Percentiles rank a stretch among this genome's conserved stretches.
Evolutionary conservation across 495 filamentous ascomycete genomes (phyloP).

Genomic region (Aspergillus olivimuriae): DNA sequence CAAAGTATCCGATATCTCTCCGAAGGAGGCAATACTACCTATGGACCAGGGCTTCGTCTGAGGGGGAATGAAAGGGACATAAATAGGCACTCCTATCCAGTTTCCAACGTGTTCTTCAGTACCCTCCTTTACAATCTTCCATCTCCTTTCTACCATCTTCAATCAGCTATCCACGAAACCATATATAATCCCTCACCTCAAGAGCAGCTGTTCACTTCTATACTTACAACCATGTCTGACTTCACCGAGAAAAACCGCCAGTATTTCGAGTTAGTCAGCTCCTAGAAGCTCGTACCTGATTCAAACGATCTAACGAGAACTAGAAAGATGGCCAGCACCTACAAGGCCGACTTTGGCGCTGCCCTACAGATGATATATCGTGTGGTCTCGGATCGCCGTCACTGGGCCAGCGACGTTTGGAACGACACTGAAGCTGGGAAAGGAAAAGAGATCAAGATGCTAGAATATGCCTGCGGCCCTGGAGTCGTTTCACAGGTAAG

Average conservation of each 20-base stretch:
- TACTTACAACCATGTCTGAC: conserved; percentile 24
- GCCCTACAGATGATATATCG: conserved; percentile 24
- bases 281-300: not conserved
- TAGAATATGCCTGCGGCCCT: conserved; percentile 76
- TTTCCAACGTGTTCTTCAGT: not conserved
- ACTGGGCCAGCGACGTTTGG: conserved; percentile 60
- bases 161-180: not conserved
- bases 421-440: conserved; percentile 30
- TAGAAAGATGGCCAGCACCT: conserved; percentile 40
- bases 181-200: not conserved
- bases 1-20: conserved; percentile 32
- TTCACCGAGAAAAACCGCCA: conserved; percentile 47
- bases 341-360: conserved; percentile 38
- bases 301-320: conserved; percentile 7
- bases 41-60: not conserved
- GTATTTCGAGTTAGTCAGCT: conserved; percentile 44
- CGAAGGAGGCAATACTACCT: conserved; percentile 5
- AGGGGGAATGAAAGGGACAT: not conserved
- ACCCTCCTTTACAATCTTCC: not conserved
- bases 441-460: conserved; percentile 46
- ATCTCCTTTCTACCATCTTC: not conserved
- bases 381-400: conserved; percentile 40
- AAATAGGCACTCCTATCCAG: conserved; percentile 5
- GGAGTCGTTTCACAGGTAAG: conserved; percentile 54
- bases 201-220: not conserved